A percentile compares a stretch with the other conserved stretches of the same genome.
Evolutionary conservation across 371 early-diverging fungal genomes (phyloP).

Genomic region (Chytridium lagenaria): DNA sequence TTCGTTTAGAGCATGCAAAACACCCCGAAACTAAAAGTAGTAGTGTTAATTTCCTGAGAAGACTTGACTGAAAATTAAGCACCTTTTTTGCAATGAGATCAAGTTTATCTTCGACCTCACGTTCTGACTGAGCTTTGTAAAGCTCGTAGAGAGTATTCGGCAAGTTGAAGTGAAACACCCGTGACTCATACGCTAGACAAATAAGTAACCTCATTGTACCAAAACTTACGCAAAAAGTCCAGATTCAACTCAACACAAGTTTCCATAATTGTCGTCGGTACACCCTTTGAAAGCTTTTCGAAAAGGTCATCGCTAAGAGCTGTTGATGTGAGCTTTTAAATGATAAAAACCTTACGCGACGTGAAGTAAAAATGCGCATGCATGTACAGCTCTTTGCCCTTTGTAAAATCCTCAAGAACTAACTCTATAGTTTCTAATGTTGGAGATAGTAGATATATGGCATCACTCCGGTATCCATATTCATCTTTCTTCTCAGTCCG

Average conservation of each 20-base stretch:
- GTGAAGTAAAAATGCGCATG: constrained; percentile 48
- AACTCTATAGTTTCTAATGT: constrained; percentile 71
- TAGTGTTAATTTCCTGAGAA: neutral
- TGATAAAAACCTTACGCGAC: neutral
- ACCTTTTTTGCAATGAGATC: constrained; percentile 70
- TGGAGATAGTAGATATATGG: constrained; percentile 90
- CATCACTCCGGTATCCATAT: constrained; percentile 58
- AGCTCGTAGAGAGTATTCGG: constrained; percentile 64
- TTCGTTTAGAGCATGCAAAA: constrained; percentile 70
- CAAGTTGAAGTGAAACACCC: constrained; percentile 76
- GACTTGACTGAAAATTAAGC: constrained; percentile 18
- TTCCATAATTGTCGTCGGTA: neutral
- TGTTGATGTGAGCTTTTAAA: neutral
- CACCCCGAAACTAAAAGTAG: constrained; percentile 15
- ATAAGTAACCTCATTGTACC: neutral
- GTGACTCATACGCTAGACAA: constrained; percentile 73
- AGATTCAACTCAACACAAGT: constrained; percentile 11
- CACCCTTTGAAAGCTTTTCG: neutral
- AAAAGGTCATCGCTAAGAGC: neutral
- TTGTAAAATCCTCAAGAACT: constrained; percentile 78
- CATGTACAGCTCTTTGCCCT: constrained; percentile 39
- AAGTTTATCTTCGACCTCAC: constrained; percentile 58
- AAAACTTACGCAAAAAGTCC: constrained; percentile 17
- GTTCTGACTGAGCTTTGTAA: constrained; percentile 53
- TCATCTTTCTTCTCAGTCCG: constrained; percentile 8